These are phyloP conservation scores for Tetrapisispora phaffii DNA, from an alignment of 805 yeast species.

Conservation along the genomic window DNA sequence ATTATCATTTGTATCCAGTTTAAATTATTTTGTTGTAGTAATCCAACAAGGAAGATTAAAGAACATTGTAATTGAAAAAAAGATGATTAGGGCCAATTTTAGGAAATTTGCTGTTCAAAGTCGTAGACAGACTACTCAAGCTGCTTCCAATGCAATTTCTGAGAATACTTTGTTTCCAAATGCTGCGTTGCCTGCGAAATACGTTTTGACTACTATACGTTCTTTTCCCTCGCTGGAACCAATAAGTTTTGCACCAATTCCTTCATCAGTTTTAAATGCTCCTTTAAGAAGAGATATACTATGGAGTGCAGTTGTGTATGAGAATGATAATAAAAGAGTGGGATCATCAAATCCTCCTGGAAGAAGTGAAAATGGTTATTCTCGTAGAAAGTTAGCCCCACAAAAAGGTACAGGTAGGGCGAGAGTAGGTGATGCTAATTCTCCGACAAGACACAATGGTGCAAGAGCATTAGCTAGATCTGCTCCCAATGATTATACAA, in stretches of 20 bases:
- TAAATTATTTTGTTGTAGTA: not conserved
- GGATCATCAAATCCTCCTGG: constrained; percentile 84
- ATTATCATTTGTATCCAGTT: not conserved
- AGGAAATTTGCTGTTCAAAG: not conserved
- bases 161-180: not conserved
- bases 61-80: not conserved
- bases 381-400: constrained; percentile 69
- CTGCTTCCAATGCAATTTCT: not conserved
- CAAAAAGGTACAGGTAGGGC: constrained; percentile 96
- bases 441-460: constrained; percentile 86
- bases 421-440: constrained; percentile 90
- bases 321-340: constrained; percentile 79
- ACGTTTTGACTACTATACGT: constrained; percentile 67
- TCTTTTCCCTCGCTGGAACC: constrained; percentile 91
- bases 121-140: not conserved
- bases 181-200: constrained; percentile 47
- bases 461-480: constrained; percentile 80
- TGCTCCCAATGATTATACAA: constrained; percentile 83
- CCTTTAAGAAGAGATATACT: constrained; percentile 84
- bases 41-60: not conserved
- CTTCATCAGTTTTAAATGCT: constrained; percentile 53
- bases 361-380: constrained; percentile 76
- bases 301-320: constrained; percentile 91
- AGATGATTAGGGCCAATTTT: not conserved
- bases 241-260: constrained; percentile 61